These are phyloP conservation scores for Tillandsia fasciculata DNA, from an alignment of 176 grass and related monocot genomes.

Conservation along the genomic window DNA sequence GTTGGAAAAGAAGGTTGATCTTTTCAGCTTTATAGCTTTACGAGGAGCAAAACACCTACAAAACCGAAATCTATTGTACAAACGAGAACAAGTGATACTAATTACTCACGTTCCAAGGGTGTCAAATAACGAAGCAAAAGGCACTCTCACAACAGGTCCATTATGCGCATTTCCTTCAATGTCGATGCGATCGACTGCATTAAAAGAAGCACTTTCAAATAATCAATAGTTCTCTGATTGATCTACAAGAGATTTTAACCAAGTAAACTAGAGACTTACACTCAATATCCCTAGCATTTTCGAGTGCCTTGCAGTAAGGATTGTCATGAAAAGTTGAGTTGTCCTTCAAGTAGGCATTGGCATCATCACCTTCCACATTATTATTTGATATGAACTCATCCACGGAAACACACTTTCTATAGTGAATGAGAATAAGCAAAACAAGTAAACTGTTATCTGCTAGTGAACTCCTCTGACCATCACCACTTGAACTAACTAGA, in stretches of 20 bases:
- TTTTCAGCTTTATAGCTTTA: no score
- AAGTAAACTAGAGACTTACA: constrained; percentile 40
- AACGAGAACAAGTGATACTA: not conserved
- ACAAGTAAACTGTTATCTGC: constrained; percentile 83
- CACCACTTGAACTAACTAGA: constrained; percentile 58
- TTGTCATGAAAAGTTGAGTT: constrained; percentile 71
- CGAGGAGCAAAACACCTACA: not conserved
- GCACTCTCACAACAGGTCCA: constrained; percentile 69
- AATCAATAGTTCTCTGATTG: constrained; percentile 19
- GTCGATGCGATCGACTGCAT: constrained; percentile 86
- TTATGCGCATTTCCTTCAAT: constrained; percentile 84
- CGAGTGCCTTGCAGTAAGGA: constrained; percentile 81
- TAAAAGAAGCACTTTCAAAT: constrained; percentile 19
- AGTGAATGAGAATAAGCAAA: constrained; percentile 84
- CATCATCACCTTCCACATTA: constrained; percentile 30
- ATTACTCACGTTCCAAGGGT: constrained; percentile 68
- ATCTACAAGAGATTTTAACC: not conserved
- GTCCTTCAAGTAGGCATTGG: constrained; percentile 42
- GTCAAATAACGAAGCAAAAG: constrained; percentile 90
- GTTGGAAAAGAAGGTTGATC: no score
- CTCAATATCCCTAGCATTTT: constrained; percentile 73
- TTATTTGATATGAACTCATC: constrained; percentile 39
- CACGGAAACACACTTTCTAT: constrained; percentile 60
- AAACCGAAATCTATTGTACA: not conserved
- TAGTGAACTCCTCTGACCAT: constrained; percentile 57